phyloP scores from a whole-genome alignment of 257 asterid genomes.

The Datura wrightii region DNA sequence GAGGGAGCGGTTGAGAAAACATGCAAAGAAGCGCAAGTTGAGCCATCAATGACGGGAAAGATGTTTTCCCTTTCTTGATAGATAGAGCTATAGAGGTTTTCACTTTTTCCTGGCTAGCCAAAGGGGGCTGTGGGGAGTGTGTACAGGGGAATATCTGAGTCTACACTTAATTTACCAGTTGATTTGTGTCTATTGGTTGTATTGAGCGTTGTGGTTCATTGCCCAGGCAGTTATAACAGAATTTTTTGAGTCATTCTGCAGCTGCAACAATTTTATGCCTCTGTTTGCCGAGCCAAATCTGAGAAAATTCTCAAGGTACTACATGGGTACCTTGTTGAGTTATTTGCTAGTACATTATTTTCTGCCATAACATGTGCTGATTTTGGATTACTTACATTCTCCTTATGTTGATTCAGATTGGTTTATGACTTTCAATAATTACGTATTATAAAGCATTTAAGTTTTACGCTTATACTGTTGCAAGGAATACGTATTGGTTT shows the following conservation, averaged over 20 bases:
- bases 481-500: neutral
- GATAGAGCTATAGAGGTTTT: neutral
- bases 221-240: neutral
- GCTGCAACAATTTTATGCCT: constrained; percentile 1
- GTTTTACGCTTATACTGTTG: neutral
- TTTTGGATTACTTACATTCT: neutral
- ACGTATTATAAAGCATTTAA: neutral
- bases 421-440: neutral
- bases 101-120: neutral
- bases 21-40: constrained; percentile 70
- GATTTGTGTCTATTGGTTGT: neutral
- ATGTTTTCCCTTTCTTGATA: neutral
- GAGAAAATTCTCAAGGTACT: constrained; percentile 8
- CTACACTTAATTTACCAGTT: neutral
- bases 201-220: neutral
- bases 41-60: constrained; percentile 31
- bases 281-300: neutral
- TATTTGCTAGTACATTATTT: neutral
- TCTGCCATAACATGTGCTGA: neutral
- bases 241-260: neutral
- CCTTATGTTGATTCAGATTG: neutral
- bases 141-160: neutral
- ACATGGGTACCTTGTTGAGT: neutral
- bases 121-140: neutral
- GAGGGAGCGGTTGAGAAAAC: constrained; percentile 59